Conservation (phyloP, 345 rosid genomes). For the Eucalyptus leucophloia region DNA sequence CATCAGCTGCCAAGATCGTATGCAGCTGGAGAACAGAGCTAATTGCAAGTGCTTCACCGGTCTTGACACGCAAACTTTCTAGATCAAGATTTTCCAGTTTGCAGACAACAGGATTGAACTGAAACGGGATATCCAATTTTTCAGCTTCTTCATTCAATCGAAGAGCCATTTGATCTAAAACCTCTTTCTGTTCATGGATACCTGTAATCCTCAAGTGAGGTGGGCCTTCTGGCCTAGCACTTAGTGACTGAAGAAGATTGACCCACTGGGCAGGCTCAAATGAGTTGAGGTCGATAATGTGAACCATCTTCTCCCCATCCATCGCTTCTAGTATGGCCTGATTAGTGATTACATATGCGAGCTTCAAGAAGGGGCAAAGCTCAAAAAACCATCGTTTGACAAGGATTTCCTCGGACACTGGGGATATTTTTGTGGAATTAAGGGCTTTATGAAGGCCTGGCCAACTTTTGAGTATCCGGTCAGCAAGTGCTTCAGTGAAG, state of each 20-base stretch:
- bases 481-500: conserved; percentile 64
- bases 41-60: conserved; percentile 68
- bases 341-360: conserved; percentile 48
- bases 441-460: conserved; percentile 65
- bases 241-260: conserved; percentile 43
- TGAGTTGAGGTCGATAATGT: conserved; percentile 53
- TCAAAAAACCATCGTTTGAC: conserved; percentile 61
- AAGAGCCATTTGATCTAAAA: conserved; percentile 50
- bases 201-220: conserved; percentile 72
- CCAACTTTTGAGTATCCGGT: conserved; percentile 56
- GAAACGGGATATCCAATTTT: conserved; percentile 58
- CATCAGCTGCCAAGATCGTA: conserved; percentile 39
- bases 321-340: conserved; percentile 63
- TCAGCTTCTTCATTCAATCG: conserved; percentile 57
- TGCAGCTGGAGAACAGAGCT: conserved; percentile 67
- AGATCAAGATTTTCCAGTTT: conserved; percentile 45
- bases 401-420: conserved; percentile 25
- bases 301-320: conserved; percentile 69
- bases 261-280: conserved; percentile 73
- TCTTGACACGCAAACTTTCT: conserved; percentile 47
- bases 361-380: conserved; percentile 58
- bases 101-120: conserved; percentile 51
- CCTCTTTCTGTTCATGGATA: conserved; percentile 50
- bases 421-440: conserved; percentile 38
- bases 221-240: conserved; percentile 55